Base-by-base conservation (phyloP, 345 rosid species). In the Lepidium aucheri region DNA sequence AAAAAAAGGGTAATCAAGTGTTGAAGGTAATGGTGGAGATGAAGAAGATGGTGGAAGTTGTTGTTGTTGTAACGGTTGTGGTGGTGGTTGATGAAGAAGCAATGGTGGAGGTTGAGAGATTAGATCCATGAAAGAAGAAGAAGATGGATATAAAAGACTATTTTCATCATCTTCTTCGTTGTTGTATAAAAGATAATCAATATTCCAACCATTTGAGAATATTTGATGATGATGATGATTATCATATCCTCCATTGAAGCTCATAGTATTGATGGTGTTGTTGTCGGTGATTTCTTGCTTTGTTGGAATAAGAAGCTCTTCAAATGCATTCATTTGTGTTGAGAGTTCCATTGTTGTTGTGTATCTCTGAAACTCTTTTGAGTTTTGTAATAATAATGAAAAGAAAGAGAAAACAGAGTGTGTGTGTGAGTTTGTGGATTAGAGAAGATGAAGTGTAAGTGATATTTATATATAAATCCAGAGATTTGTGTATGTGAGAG, bases 241-340 rank as follows among this genome's bases (percentile, higher is more conserved):
- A 28, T 75, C 75, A 45, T 26, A 39, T 68, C 76, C 77, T 14
- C 67, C 73, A 20, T 60, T 55, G 30, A 60, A 53, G 65, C 32
- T 61, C 7, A 74, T 20, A 32, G 38, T 73, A 68, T 50, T 72
- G 39, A 36, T 38, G 64, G 40, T 57, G 55, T 70, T 22, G 52
- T 74, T 77, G 69, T 61, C 68, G 22, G 74, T 50, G 68, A 65
- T 68, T 68, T 54, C 68, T 34, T 82, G 86, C 67, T 81, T 83
- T 70, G 84, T 78, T 63, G 88, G 84, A 78, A 73, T 79, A 58
- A 84, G 79, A 44, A 85, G 65, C 74, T 88, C 97, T 79, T 88
- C 97, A 55, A 80, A 77, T 83, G 85, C 78, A 65, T 83, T 88
- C 79, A 73, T 77, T 14, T 84, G 86, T 18, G 78, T 68, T 30